phyloP scores from a whole-genome alignment of 306 rosid species.

The Oxytropis ochrocephala region DNA sequence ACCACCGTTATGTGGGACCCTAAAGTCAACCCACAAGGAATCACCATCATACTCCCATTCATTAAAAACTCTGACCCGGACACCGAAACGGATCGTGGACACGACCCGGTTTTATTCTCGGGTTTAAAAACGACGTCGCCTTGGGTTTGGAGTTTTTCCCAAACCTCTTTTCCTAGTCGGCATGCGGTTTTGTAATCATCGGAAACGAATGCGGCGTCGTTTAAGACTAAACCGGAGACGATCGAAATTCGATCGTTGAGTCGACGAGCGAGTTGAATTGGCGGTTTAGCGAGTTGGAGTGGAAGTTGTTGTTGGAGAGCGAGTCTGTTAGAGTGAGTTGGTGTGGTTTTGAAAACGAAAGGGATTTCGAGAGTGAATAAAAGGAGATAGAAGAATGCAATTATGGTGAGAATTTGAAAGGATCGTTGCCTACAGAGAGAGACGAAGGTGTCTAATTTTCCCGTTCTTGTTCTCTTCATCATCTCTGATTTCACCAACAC shows the following conservation, averaged over 20 bases:
- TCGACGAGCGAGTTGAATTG: neutral
- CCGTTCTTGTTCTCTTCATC: slow-evolving; percentile 57
- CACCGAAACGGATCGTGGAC: slow-evolving; percentile 53
- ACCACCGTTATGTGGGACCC: slow-evolving; percentile 81
- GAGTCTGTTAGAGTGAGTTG: slow-evolving; percentile 27
- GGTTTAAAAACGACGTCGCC: neutral
- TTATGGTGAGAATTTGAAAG: slow-evolving; percentile 50
- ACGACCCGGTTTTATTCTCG: slow-evolving; percentile 34
- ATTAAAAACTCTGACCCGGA: slow-evolving; percentile 45
- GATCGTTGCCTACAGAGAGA: slow-evolving; percentile 61
- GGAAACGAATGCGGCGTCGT: slow-evolving; percentile 42
- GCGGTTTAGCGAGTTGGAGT: neutral
- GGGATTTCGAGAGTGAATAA: slow-evolving; percentile 70
- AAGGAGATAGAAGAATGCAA: slow-evolving; percentile 47
- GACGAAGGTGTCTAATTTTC: slow-evolving; percentile 32
- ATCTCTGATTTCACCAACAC: slow-evolving; percentile 17
- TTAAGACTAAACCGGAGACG: slow-evolving; percentile 46
- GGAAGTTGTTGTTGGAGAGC: slow-evolving; percentile 18
- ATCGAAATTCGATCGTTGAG: slow-evolving; percentile 15
- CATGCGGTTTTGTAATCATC: slow-evolving; percentile 52
- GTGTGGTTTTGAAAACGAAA: slow-evolving; percentile 41
- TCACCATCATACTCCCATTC: slow-evolving; percentile 42
- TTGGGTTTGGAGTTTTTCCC: slow-evolving; percentile 41
- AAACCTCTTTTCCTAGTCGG: slow-evolving; percentile 47
- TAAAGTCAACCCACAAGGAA: slow-evolving; percentile 90